A percentile compares a stretch with the other conserved stretches of the same genome.
phyloP scores from a whole-genome alignment of 2,329 filamentous ascomycete species.

The Coniosporium tulheliwenetii region DNA sequence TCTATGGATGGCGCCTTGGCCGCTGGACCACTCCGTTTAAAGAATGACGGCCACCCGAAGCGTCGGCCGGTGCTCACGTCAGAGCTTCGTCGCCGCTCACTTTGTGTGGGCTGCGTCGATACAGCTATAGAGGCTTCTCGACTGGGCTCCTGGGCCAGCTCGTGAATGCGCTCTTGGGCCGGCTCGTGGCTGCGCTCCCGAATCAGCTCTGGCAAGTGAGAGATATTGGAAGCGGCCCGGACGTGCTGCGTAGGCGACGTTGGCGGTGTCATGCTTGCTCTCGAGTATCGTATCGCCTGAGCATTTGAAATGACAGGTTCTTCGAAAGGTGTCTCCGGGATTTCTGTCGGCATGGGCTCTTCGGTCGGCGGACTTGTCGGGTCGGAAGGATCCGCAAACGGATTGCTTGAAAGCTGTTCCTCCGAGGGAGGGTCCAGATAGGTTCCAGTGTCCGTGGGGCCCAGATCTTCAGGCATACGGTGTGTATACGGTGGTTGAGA shows the following conservation, averaged over 20 bases:
- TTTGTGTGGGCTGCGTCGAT: slow-evolving; percentile 1
- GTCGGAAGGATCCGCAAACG: slow-evolving; percentile 10
- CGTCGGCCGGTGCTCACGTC: slow-evolving; percentile 11
- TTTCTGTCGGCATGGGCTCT: slow-evolving; percentile 3
- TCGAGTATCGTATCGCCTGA: slow-evolving; percentile 30
- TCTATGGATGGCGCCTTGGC: slow-evolving; percentile 29
- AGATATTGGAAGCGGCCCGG: slow-evolving; percentile 34
- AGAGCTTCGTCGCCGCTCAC: slow-evolving; percentile 13
- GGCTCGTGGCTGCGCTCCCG: slow-evolving; percentile 27
- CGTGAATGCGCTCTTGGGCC: neutral
- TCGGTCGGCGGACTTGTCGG: slow-evolving; percentile 12
- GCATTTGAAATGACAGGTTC: slow-evolving; percentile 33
- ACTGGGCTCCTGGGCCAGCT: too few species aligned
- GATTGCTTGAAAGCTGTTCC: slow-evolving; percentile 8
- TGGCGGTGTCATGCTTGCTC: slow-evolving; percentile 25
- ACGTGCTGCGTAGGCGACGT: slow-evolving; percentile 30
- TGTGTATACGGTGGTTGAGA: neutral
- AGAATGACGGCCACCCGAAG: slow-evolving; percentile 50
- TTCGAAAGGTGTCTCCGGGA: slow-evolving; percentile 23
- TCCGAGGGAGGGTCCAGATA: slow-evolving; percentile 7
- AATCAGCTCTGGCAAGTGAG: slow-evolving; percentile 36
- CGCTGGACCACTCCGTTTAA: slow-evolving; percentile 45
- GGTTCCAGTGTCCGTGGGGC: slow-evolving; percentile 15
- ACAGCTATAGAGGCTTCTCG: neutral
- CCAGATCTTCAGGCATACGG: slow-evolving; percentile 10